Evolutionary conservation across 805 yeast species (phyloP), one percentile per base, ranked within the genome.

Genomic region (Kuraishia capsulata): DNA sequence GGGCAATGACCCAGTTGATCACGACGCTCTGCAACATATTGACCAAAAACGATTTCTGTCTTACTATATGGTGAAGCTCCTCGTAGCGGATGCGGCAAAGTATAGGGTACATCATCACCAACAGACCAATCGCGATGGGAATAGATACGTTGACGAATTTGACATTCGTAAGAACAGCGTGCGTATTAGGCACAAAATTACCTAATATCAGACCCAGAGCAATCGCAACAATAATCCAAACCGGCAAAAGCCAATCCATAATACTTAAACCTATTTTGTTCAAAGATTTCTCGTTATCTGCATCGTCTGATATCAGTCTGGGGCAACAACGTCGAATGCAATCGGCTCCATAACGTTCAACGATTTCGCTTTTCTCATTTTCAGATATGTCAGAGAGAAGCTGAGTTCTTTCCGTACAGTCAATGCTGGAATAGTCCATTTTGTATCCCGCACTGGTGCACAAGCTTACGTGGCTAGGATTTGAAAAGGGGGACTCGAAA

Each of bases 71-170:
- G 42, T 51, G 62, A 14, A 69, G 44, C 29, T 55, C 53, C 46
- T 74, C 80, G 69, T 72, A 74, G 45, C 65, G 62, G 20, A 75
- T 73, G 43, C 71, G 71, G 50, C 76, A 69, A 37, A 75, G 54
- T 4, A 76, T 75, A 3, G 81, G 80, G 9, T 70, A 56, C 75
- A 74, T 72, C 78, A 74, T 74, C 16, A 69, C 61, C 8, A 74
- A 58, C 42, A 74, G 49, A 1, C 79, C 79, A 11, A 71, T 53
- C 1, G 74, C 66, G n/a, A 68, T 42, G 2, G 75, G 74, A 26
- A 65, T 52, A 13, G 69, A 59, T 2, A 68, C 73, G 10, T 59
- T 61, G 10, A 61, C 57, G 16, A 67, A 44, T 33, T 53, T 40
- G 3, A 57, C 57, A 14, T 61, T 56, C 29, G 62, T 48, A 42